Evolutionary conservation across 106 monocot genomes (phyloP).

Genomic region (Phalaenopsis aphrodite): DNA sequence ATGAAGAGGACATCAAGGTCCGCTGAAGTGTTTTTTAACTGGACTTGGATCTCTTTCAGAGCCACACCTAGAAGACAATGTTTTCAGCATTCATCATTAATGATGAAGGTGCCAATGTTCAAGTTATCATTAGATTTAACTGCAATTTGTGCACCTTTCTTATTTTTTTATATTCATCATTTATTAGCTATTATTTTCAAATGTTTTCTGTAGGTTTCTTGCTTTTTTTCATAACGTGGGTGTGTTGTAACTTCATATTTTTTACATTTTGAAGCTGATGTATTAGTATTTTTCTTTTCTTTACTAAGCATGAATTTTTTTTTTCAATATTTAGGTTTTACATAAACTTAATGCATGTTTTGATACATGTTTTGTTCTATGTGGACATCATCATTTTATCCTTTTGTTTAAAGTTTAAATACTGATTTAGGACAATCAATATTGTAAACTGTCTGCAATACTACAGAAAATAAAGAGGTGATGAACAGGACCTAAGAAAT

Average conservation of each 20-base stretch:
- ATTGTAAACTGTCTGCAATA: no score
- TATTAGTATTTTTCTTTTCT: neutral
- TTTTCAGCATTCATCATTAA: neutral
- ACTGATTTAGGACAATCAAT: neutral
- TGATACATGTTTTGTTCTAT: neutral
- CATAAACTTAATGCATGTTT: neutral
- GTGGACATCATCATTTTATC: neutral
- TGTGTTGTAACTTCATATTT: neutral
- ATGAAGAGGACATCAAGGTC: neutral
- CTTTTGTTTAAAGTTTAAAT: neutral
- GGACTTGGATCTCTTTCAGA: neutral
- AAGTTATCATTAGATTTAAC: neutral
- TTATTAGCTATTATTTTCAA: neutral
- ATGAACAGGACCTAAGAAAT: no score
- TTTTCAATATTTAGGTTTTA: neutral
- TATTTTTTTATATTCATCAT: slow-evolving; percentile 1
- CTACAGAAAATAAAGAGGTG: no score
- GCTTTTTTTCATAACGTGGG: neutral
- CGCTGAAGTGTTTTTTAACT: neutral
- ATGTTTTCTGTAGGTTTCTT: neutral
- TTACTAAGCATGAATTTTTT: neutral
- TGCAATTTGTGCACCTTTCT: neutral
- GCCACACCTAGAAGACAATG: neutral
- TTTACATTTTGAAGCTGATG: neutral
- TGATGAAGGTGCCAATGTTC: neutral